A percentile compares a stretch with the other conserved stretches of the same genome.
Conservation (phyloP, 495 filamentous ascomycete genomes). For the Chaetomidium leptoderma region DNA sequence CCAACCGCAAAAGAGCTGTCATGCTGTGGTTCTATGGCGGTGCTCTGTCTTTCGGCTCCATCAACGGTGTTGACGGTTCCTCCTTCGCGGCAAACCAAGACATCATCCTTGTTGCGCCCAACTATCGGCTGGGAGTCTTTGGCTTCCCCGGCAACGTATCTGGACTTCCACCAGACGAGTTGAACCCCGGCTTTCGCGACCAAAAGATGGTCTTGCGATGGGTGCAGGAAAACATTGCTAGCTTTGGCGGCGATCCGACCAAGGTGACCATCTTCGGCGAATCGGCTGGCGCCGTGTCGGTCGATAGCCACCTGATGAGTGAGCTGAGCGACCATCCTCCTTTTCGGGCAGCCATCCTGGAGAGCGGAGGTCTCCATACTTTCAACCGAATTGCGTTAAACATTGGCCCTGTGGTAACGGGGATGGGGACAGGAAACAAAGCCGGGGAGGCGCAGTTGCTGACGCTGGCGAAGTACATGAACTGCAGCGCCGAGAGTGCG, state of each 20-base stretch:
- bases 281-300: background rate
- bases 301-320: background rate
- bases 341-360: background rate
- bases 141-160: background rate
- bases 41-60: background rate
- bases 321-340: background rate
- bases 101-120: background rate
- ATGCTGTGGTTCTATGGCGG: slow-evolving; percentile 5
- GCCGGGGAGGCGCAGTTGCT: background rate
- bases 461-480: background rate
- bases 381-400: background rate
- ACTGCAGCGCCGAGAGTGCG: background rate
- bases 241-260: background rate
- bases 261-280: slow-evolving; percentile 5
- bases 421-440: background rate
- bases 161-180: background rate
- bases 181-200: slow-evolving; percentile 2
- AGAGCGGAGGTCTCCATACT: slow-evolving; percentile 1
- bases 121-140: background rate
- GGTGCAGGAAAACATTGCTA: background rate
- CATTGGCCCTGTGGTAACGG: background rate
- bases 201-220: background rate
- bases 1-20: background rate
- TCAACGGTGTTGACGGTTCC: background rate
- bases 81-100: background rate